Percentiles rank a stretch among this genome's conserved stretches.
phyloP scores from a whole-genome alignment of 1,284 basidiomycete genomes.

The Pisolithus thermaeus region DNA sequence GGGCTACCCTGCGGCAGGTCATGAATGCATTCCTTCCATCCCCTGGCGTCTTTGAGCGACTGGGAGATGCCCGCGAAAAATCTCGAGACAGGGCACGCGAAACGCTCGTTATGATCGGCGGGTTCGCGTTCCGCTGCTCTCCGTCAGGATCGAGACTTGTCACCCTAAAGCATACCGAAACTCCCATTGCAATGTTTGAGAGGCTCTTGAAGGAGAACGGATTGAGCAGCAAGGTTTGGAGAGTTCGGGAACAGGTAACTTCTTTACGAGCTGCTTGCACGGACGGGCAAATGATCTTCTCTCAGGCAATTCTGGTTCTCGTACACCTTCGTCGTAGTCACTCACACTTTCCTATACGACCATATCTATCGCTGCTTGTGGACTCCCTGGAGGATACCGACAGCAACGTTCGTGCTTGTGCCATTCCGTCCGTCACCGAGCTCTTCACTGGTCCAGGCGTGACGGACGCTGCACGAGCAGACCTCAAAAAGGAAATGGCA shows the following conservation, averaged over 20 bases:
- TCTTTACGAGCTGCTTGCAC: not conserved
- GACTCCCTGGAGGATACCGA: slow-evolving; percentile 88
- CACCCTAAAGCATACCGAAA: slow-evolving; percentile 69
- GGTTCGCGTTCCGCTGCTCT: slow-evolving; percentile 60
- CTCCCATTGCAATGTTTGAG: slow-evolving; percentile 73
- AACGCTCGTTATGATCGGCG: slow-evolving; percentile 64
- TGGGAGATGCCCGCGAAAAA: slow-evolving; percentile 74
- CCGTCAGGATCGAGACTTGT: slow-evolving; percentile 43
- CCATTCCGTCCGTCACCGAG: slow-evolving; percentile 74
- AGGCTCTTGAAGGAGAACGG: slow-evolving; percentile 66
- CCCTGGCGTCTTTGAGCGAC: slow-evolving; percentile 74
- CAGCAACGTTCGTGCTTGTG: slow-evolving; percentile 81
- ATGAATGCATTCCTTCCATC: slow-evolving; percentile 64
- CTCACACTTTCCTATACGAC: slow-evolving; percentile 74
- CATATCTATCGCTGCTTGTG: slow-evolving; percentile 78
- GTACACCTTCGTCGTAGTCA: slow-evolving; percentile 63
- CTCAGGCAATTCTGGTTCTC: slow-evolving; percentile 58
- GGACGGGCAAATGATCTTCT: slow-evolving; percentile 2
- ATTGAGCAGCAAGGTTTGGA: slow-evolving; percentile 74
- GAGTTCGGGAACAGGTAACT: slow-evolving; percentile 74
- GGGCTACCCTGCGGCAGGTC: slow-evolving; percentile 55
- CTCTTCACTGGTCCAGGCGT: slow-evolving; percentile 81
- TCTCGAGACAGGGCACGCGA: slow-evolving; percentile 73
- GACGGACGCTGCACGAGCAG: slow-evolving; percentile 80
- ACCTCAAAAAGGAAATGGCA: slow-evolving; percentile 88